These are phyloP conservation scores for Neurospora sp. DNA, from an alignment of 495 filamentous ascomycete genomes.

Conservation along the genomic window DNA sequence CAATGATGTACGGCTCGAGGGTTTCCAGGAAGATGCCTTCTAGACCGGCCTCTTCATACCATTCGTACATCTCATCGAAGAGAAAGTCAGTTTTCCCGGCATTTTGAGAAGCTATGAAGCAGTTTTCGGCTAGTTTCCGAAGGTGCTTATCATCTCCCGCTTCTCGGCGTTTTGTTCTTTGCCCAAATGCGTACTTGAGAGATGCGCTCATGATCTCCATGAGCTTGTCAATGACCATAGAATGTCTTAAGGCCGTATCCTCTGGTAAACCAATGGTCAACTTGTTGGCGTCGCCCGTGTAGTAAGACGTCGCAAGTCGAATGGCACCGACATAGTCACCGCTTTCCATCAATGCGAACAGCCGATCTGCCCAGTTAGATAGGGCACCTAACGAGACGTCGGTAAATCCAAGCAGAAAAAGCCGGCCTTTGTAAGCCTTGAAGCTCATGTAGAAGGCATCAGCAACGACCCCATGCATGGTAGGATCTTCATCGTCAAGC, in stretches of 20 bases:
- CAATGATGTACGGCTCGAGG: conserved; percentile 75
- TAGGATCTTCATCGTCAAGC: conserved; percentile 74
- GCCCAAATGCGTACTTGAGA: conserved; percentile 76
- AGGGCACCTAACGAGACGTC: conserved; percentile 81
- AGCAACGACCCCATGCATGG: conserved; percentile 91
- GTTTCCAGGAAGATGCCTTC: conserved; percentile 75
- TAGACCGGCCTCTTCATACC: conserved; percentile 68
- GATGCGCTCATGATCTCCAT: conserved; percentile 93
- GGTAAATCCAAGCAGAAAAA: conserved; percentile 85
- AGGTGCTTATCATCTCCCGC: conserved; percentile 50
- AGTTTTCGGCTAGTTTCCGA: conserved; percentile 68
- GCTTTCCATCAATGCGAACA: conserved; percentile 92
- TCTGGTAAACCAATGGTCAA: conserved; percentile 89
- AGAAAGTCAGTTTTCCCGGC: conserved; percentile 71
- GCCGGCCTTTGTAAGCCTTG: conserved; percentile 83
- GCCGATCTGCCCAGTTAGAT: conserved; percentile 96
- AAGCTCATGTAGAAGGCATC: conserved; percentile 99
- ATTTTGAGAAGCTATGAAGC: conserved; percentile 70
- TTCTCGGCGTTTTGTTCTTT: conserved; percentile 41
- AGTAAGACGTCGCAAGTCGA: conserved; percentile 80
- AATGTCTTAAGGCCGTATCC: conserved; percentile 63
- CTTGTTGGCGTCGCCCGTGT: conserved; percentile 78
- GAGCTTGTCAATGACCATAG: conserved; percentile 77
- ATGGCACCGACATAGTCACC: conserved; percentile 91
- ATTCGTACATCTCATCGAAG: conserved; percentile 82